Base-by-base conservation (phyloP, 2,329 filamentous ascomycete genomes). In the Exophiala aquamarina region DNA sequence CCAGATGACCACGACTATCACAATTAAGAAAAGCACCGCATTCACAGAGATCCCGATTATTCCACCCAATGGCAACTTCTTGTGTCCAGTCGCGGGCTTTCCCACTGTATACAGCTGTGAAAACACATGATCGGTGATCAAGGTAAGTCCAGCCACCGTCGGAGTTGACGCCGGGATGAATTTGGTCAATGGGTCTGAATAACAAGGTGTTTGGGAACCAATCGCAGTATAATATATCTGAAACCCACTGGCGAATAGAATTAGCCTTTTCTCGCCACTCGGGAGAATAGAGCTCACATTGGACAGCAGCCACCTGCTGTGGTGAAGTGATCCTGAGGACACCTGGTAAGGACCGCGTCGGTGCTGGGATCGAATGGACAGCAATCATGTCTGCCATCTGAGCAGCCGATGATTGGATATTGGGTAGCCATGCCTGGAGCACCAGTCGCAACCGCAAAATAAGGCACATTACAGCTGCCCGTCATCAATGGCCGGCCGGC, bases 101-200 rank as follows among this genome's bases (percentile, higher is more conserved):
- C 39, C 46, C 7, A 61, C 46, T 17, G 35, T 38, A 41, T 58
- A 59, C 41, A 44, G 54, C 28, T 56, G 39, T 10, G 55, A 39
- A 44, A 61, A 61, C 32, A 61, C 52, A 33, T 56, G 54, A 23
- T 61, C 53, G 2, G 59, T 59, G 32, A 61, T 57, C 7, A 61
- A 32, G 3, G 41, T 57, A n/a, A 59, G 17, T n/a, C 46, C 49
- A n/a, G 52, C 35, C 8, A 47, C 40, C 3, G 55, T 54, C 4
- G 55, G 50, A 8, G 55, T 56, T 4, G 57, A 48, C n/a, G 48
- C 57, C 10, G 59, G 59, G 19, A 59, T 31, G 19, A 48, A 45
- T 26, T 47, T 53, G 20, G 49, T 50, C 9, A 43, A 39, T 11
- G 49, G 51, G 7, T 39, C 36, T 6, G 56, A 58, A 42, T 57